Evolutionary conservation across 352 stramenopile genomes (phyloP), one percentile per base, ranked within the genome.

Genomic region (Pythium chondricola): DNA sequence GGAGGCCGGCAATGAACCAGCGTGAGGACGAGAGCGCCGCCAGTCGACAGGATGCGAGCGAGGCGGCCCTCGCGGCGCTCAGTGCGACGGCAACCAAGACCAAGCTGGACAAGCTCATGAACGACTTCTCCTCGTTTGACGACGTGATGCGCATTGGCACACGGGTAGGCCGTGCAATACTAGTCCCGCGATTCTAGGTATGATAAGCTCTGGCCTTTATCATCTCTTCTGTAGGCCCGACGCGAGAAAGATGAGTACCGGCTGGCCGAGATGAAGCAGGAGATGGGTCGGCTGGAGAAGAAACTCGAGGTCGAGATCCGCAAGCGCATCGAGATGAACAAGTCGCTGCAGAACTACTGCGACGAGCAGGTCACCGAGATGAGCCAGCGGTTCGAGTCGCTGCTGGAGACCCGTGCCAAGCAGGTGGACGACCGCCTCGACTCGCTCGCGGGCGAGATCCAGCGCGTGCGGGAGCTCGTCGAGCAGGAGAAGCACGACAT

Each of bases 281-380:
- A 97, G 58, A 95, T 98, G 69, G 82, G 63, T 41, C 74, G 82
- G 0, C 62, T 97, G 9, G 92, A 98, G 67, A 63, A 83, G 56
- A 90, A 92, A 10, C 71, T 98, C n/a, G 82, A 94, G 24, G 79
- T 84, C 6, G 90, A 98, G 72, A 95, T 91, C 41, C 95, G 95
- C 65, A 87, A 95, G 58, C 86, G 93, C n/a, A 75, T 97, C 21
- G 88, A 98, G 65, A 95, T 95, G 66, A 97, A 94, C 59, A 95
- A 96, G 52, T 88, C 77, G 46, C 62, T 98, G 18, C 80, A 97
- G 55, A 84, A 85, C 41, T 86, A 89, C 41, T 96, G 88, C 52
- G 86, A 91, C 41, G 76, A 95, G 60, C 83, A 95, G 58, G 85
- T 97, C 14, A 59, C 74, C 4, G 52, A 80, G 29, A 92, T 97